These are phyloP conservation scores for Dryadomyces quercivorus DNA, from an alignment of 2,329 filamentous ascomycete genomes.

Conservation along the genomic window DNA sequence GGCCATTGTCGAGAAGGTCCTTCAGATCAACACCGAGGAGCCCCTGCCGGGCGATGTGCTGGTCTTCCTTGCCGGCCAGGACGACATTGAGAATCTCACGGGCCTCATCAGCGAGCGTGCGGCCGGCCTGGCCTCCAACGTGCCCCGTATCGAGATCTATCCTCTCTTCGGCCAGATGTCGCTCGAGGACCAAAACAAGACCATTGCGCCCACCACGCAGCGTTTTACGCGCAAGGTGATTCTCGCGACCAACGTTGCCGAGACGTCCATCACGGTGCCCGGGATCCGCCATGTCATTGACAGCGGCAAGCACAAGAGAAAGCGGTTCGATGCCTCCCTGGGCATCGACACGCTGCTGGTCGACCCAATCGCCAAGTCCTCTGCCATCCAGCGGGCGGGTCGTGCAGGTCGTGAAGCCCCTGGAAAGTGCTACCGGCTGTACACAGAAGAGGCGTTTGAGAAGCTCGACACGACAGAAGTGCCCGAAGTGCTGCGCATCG, in stretches of 20 bases:
- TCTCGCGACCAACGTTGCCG: slow-evolving; percentile 93
- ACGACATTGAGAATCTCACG: slow-evolving; percentile 77
- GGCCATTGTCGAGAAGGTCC: slow-evolving; percentile 66
- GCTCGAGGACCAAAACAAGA: slow-evolving; percentile 72
- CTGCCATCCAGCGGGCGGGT: slow-evolving; percentile 81
- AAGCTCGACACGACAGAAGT: slow-evolving; percentile 58
- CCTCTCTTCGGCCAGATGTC: slow-evolving; percentile 86
- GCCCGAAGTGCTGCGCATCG: slow-evolving; percentile 84
- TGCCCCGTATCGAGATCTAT: slow-evolving; percentile 61
- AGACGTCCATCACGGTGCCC: slow-evolving; percentile 91
- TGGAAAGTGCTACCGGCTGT: slow-evolving; percentile 81
- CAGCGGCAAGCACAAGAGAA: slow-evolving; percentile 86
- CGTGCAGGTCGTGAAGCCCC: slow-evolving; percentile 86
- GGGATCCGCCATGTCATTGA: slow-evolving; percentile 89
- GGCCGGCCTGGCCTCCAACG: slow-evolving; percentile 55
- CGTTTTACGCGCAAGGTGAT: slow-evolving; percentile 78
- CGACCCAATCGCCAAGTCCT: slow-evolving; percentile 85
- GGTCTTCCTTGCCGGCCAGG: slow-evolving; percentile 84
- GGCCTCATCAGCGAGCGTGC: slow-evolving; percentile 72
- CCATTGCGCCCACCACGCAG: slow-evolving; percentile 64
- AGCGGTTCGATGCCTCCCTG: slow-evolving; percentile 73
- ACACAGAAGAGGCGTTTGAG: slow-evolving; percentile 67
- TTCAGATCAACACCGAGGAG: slow-evolving; percentile 77
- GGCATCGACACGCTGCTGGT: slow-evolving; percentile 84
- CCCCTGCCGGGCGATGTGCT: slow-evolving; percentile 89